phyloP scores from a whole-genome alignment of 345 rosid genomes.

The Citropsis articulata region DNA sequence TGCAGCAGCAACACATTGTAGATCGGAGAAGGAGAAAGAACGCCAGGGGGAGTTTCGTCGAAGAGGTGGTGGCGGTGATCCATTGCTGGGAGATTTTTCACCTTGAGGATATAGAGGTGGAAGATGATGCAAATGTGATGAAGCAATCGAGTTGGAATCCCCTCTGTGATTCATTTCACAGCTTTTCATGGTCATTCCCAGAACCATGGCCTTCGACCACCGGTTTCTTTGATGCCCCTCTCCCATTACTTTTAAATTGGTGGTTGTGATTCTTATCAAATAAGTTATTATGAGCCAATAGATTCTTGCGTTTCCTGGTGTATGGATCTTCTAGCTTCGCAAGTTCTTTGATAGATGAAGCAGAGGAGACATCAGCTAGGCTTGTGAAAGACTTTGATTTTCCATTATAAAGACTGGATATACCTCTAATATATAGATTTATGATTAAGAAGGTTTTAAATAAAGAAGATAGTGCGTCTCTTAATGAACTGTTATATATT shows the following conservation, averaged over 20 bases:
- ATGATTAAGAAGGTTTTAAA: too few species aligned
- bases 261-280: conserved; percentile 8
- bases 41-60: conserved; percentile 27
- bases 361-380: too few species aligned
- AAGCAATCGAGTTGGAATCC: not conserved
- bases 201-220: conserved; percentile 10
- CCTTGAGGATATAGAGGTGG: conserved; percentile 36
- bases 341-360: too few species aligned
- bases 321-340: too few species aligned
- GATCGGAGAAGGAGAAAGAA: conserved; percentile 40
- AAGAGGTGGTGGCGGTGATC: conserved; percentile 13
- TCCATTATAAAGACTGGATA: too few species aligned
- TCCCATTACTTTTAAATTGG: conserved; percentile 10
- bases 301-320: too few species aligned
- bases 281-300: too few species aligned
- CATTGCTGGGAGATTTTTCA: conserved; percentile 18
- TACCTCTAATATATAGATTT: too few species aligned
- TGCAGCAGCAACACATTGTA: conserved; percentile 27
- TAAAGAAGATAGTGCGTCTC: too few species aligned
- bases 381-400: too few species aligned
- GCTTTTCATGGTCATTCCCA: not conserved
- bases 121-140: conserved; percentile 20
- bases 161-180: conserved; percentile 3
- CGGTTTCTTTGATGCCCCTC: conserved; percentile 21
- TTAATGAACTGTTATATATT: too few species aligned